These are phyloP conservation scores for Alternaria viburni DNA, from an alignment of 2,329 filamentous ascomycete species.

Conservation along the genomic window DNA sequence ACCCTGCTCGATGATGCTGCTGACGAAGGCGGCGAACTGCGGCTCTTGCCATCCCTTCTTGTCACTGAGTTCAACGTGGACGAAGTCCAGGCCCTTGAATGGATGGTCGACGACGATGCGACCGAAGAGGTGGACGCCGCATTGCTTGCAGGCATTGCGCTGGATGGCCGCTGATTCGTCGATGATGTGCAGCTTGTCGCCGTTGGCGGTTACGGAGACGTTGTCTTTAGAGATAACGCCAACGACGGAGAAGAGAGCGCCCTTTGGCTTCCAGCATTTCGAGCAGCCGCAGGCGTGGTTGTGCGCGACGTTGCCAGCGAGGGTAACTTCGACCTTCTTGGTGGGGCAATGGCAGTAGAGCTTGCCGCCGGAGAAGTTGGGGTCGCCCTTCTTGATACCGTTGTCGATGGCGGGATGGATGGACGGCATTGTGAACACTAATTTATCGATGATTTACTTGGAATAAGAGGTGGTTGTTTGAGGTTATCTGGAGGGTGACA, in stretches of 20 bases:
- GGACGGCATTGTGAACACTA: conserved; percentile 42
- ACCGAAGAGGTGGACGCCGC: conserved; percentile 68
- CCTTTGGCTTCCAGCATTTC: conserved; percentile 73
- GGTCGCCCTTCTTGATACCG: conserved; percentile 63
- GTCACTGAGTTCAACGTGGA: conserved; percentile 67
- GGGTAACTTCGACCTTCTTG: conserved; percentile 63
- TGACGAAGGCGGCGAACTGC: conserved; percentile 73
- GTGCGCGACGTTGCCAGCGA: conserved; percentile 66
- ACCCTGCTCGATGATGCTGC: conserved; percentile 72
- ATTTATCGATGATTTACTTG: not conserved
- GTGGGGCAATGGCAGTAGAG: conserved; percentile 66
- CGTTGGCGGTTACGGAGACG: conserved; percentile 64
- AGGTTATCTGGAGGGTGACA: not conserved
- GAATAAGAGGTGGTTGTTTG: not conserved
- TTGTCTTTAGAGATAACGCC: conserved; percentile 65
- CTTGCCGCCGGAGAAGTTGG: conserved; percentile 65
- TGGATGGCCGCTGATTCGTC: conserved; percentile 62
- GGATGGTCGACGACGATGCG: conserved; percentile 69
- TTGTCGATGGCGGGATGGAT: conserved; percentile 70
- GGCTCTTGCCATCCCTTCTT: conserved; percentile 73
- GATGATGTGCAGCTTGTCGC: conserved; percentile 62
- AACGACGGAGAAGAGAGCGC: conserved; percentile 69
- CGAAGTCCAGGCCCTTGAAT: conserved; percentile 73
- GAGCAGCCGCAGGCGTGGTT: conserved; percentile 76
- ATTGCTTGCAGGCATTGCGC: conserved; percentile 54